Base-by-base conservation (phyloP, 2,329 filamentous ascomycete species). In the Colletotrichum somersetense region DNA sequence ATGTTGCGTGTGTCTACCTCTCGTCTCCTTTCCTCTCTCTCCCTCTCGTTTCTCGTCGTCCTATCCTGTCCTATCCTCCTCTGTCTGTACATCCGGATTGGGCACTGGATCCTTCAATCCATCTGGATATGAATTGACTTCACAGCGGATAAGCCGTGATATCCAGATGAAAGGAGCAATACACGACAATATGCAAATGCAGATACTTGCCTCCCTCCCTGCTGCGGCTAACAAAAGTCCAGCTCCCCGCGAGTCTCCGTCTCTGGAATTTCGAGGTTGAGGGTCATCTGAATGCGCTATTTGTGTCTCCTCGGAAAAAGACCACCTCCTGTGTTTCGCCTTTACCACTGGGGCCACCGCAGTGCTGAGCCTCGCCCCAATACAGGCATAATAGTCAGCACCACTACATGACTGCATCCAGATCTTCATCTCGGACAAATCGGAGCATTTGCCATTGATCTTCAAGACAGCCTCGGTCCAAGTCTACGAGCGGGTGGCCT, bases 341-440 rank as follows among this genome's bases (percentile, higher is more conserved):
- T 62, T 50, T 61, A 42, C 46, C 33, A 42, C 33, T 26, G 64
- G 48, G 58, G 65, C 64, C 53, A 72, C 65, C 38, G 23, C 38
- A 38, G 35, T 68, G 53, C 69, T 59, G 69, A 72, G 59, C 65
- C 59, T 71, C 65, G 69, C 66, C 59, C 66, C 69, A 52, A 72
- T 69, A 64, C 38, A 69, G 59, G 38, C 66, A 69, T 64, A 55
- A 61, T 55, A 30, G 46, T 30, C 65, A 61, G 55, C 59, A 59
- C 66, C 65, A 64, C 46, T 38, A 57, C 44, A 26, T 52, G 40
- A 30, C 20, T 61, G 58, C 53, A 61, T 44, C 53, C 26, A n/a
- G 7, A 16, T 42, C 61, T 11, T 23, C 35, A 42, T 63, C 23
- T 42, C 26, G 35, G 42, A 42, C 33, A 16, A 23, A 40, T 26